Conservation (phyloP, 805 yeast species). For the Kluyveromyces nonfermentans region DNA sequence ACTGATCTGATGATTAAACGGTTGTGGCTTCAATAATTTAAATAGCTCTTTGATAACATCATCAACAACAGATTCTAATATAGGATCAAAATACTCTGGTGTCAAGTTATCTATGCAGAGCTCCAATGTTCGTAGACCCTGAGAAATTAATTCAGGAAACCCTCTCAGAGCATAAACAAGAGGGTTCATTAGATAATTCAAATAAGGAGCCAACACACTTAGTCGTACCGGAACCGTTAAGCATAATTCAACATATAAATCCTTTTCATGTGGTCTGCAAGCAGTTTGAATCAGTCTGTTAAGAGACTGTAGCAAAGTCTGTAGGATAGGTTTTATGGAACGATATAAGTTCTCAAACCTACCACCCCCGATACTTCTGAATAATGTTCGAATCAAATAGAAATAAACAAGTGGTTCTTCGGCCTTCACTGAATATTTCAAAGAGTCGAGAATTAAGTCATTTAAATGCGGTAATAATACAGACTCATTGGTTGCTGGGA, state of each 20-base stretch:
- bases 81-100: constrained; percentile 94
- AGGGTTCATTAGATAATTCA: constrained; percentile 83
- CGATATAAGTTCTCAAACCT: constrained; percentile 88
- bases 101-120: constrained; percentile 93
- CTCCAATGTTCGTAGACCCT: constrained; percentile 90
- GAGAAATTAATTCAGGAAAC: constrained; percentile 82
- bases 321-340: constrained; percentile 85
- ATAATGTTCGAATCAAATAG: constrained; percentile 76
- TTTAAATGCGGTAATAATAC: constrained; percentile 85
- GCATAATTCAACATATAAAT: constrained; percentile 89
- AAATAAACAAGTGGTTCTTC: constrained; percentile 89
- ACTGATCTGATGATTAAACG: constrained; percentile 89
- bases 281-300: constrained; percentile 78
- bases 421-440: constrained; percentile 72
- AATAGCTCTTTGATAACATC: constrained; percentile 91
- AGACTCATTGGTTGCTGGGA: constrained; percentile 78
- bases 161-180: constrained; percentile 85
- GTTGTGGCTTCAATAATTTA: constrained; percentile 83
- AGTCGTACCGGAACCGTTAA: constrained; percentile 92
- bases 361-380: constrained; percentile 95
- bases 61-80: constrained; percentile 89
- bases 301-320: constrained; percentile 74
- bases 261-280: constrained; percentile 81
- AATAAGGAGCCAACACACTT: constrained; percentile 87
- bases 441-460: constrained; percentile 68